These are phyloP conservation scores for Toxoplasma gondii DNA, from an alignment of 169 alveolate genomes.

Conservation along the genomic window DNA sequence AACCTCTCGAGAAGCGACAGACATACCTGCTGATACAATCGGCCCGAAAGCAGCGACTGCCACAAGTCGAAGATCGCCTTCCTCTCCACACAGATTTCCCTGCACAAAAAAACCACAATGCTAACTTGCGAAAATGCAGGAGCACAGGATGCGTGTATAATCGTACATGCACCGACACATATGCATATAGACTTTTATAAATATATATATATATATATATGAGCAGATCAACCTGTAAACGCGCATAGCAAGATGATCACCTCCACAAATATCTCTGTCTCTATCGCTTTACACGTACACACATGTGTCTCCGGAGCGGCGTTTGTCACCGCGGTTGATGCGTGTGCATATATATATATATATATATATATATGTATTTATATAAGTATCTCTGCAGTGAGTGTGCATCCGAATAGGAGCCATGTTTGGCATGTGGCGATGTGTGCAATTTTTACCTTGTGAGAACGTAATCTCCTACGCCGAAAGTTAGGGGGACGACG, in stretches of 20 bases:
- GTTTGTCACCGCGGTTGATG: too few species aligned
- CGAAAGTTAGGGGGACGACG: constrained; percentile 68
- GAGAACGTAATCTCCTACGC: constrained; percentile 73
- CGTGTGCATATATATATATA: background rate
- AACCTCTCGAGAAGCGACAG: too few species aligned
- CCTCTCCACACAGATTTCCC: constrained; percentile 69
- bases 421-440: background rate
- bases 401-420: background rate
- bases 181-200: too few species aligned
- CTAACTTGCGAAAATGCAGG: too few species aligned
- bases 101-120: background rate
- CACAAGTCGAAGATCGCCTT: constrained; percentile 68
- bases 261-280: too few species aligned
- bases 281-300: too few species aligned
- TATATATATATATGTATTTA: background rate
- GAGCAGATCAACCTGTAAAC: background rate
- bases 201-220: background rate
- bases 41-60: constrained; percentile 66
- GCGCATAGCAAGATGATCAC: too few species aligned
- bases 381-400: background rate
- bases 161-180: background rate
- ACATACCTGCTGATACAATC: constrained; percentile 61
- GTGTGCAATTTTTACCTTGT: constrained; percentile 51
- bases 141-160: background rate
- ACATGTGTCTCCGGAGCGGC: too few species aligned